Percentiles rank a stretch among this genome's conserved stretches.
Conservation (phyloP, 129 eudicot genomes). For the Flaveria ramosissima region DNA sequence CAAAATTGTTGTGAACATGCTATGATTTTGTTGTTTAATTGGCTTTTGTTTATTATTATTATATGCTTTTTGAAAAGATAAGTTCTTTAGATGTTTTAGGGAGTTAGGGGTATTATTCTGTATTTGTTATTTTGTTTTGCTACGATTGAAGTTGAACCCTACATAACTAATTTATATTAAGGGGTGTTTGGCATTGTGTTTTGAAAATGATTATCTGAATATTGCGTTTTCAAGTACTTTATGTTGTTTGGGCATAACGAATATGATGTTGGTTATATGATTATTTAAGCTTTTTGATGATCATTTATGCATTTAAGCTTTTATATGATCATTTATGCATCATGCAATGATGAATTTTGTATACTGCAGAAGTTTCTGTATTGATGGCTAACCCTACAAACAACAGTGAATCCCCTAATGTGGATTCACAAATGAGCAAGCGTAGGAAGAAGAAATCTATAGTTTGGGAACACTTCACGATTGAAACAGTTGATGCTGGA, state of each 20-base stretch:
- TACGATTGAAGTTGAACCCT: not conserved
- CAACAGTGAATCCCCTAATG: constrained; percentile 35
- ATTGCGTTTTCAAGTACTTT: not conserved
- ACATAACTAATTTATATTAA: not conserved
- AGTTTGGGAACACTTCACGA: constrained; percentile 96
- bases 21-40: not conserved
- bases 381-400: constrained; percentile 51
- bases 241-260: not conserved
- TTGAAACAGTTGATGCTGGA: constrained; percentile 47
- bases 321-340: not conserved
- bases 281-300: not conserved
- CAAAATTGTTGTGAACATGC: not conserved
- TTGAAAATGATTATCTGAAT: not conserved
- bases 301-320: not conserved
- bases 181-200: not conserved
- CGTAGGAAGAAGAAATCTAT: constrained; percentile 79
- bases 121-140: too few relatives aligned
- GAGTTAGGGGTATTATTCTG: not conserved
- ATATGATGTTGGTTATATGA: not conserved
- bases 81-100: constrained; percentile 7
- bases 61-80: not conserved
- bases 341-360: not conserved
- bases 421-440: constrained; percentile 44
- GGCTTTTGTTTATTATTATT: not conserved
- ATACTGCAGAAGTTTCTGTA: constrained; percentile 27